Evolutionary conservation across 148 eudicot species (phyloP).

Genomic region (Euryodendron excelsum): DNA sequence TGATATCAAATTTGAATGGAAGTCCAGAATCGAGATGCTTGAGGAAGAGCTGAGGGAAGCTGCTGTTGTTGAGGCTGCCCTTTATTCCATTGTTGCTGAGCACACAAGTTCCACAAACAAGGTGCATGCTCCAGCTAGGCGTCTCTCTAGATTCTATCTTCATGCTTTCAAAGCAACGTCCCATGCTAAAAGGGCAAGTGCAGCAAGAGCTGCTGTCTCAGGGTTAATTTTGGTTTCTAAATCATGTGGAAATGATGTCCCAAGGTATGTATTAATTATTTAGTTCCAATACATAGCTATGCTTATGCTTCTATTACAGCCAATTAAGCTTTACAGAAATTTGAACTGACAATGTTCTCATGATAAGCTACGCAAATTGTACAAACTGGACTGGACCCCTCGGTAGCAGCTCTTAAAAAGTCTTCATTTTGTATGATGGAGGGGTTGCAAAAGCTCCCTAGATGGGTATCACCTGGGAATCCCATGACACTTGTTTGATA

Average conservation of each 20-base stretch:
- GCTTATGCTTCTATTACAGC: neutral
- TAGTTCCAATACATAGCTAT: neutral
- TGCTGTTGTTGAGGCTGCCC: constrained; percentile 58
- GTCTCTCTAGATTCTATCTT: constrained; percentile 59
- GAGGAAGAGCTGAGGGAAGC: constrained; percentile 74
- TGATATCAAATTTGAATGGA: constrained; percentile 42
- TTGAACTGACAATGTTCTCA: neutral
- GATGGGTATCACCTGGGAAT: neutral
- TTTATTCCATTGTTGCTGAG: constrained; percentile 62
- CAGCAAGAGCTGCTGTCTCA: constrained; percentile 54
- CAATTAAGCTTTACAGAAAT: neutral
- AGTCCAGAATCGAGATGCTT: constrained; percentile 52
- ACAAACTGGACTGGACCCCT: neutral
- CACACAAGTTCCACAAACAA: constrained; percentile 64
- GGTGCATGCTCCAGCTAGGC: constrained; percentile 73
- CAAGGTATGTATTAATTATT: constrained; percentile 65
- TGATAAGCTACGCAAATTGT: neutral
- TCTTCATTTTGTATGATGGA: neutral
- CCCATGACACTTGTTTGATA: neutral
- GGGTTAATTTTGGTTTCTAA: constrained; percentile 71
- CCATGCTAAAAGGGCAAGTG: constrained; percentile 53
- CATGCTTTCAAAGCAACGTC: constrained; percentile 50
- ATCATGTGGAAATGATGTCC: constrained; percentile 75
- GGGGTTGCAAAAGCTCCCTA: neutral
- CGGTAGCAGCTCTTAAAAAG: neutral